phyloP scores from a whole-genome alignment of 1,139 yeast species.

The Kurtzmaniella natalensis region DNA sequence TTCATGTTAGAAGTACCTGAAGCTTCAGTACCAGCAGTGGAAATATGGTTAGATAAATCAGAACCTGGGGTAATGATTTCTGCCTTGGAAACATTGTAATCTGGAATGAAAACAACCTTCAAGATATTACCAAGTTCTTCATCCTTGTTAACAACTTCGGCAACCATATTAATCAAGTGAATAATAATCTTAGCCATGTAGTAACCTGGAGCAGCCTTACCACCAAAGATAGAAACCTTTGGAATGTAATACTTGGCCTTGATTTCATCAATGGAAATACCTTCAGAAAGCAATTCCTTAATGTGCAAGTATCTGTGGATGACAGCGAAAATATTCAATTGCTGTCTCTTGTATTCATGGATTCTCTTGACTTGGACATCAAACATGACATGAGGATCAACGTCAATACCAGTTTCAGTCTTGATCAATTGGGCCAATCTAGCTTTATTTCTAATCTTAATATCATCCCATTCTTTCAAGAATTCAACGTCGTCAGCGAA shows the following conservation, averaged over 20 bases:
- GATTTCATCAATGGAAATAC: constrained; percentile 53
- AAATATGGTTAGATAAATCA: constrained; percentile 88
- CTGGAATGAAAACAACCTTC: constrained; percentile 86
- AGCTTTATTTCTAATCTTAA: constrained; percentile 67
- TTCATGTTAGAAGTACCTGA: constrained; percentile 97
- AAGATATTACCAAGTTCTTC: constrained; percentile 67
- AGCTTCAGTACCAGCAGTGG: constrained; percentile 98
- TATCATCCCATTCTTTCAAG: constrained; percentile 64
- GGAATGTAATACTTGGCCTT: constrained; percentile 58
- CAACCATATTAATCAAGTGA: constrained; percentile 78
- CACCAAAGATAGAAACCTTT: constrained; percentile 82
- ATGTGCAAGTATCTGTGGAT: constrained; percentile 77
- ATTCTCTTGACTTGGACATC: constrained; percentile 94
- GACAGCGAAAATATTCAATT: constrained; percentile 84
- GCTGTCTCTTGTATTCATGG: constrained; percentile 95
- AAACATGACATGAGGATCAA: constrained; percentile 72
- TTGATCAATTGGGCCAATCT: constrained; percentile 69
- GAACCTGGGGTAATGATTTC: constrained; percentile 88
- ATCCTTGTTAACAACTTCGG: constrained; percentile 77
- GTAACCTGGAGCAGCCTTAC: constrained; percentile 96
- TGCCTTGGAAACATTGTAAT: constrained; percentile 90
- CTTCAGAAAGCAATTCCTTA: constrained; percentile 56
- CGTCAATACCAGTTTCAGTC: constrained; percentile 60
- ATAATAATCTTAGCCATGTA: constrained; percentile 91
- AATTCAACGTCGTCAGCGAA: constrained; percentile 67